Base-by-base conservation (phyloP, 2,329 filamentous ascomycete genomes). In the Fusarium lateritium region DNA sequence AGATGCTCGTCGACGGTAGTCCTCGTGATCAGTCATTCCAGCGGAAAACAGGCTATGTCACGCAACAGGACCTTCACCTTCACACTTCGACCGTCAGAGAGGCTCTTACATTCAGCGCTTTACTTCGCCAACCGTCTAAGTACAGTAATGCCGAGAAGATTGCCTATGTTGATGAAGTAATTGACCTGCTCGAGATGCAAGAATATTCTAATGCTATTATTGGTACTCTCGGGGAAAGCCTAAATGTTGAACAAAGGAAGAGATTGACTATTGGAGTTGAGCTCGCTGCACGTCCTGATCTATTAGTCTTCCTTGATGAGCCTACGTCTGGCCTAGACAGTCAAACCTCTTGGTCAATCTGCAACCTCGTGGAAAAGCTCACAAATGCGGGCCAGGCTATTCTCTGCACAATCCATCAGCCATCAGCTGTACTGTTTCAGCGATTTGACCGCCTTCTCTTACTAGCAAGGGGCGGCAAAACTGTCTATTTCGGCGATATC, bases 41-140 rank as follows among this genome's bases (percentile, higher is more conserved):
- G 78, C 89, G 93, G 55, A 94, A 94, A 80, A 95, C 92, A 0
- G 93, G 93, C 43, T 96, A 96, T 71, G 93, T 93, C n/a, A 92
- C 96, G 76, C 93, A 97, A 77, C 92, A 95, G 74, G 94, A 97
- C 84, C 84, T 97, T 7, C 93, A 97, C 77, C 83, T 64, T 4
- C 53, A 49, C 7, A 65, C 62, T 1, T 47, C 31, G 94, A 93
- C 0, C 88, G 89, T 97, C 24, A 89, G 93, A 56, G 94, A 97
- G 79, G 92, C 93, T 7, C 84, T 97, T 22, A 87, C 87, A 60
- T 97, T 97, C 79, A 93, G 90, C 72, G 94, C 94, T 17, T 77
- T 94, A 7, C 89, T 97, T 22, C 90, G 94, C 62, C 94, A 97
- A 72, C 92, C 93, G 2, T 86, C 86, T 28, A 82, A 89, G 42